Evolutionary conservation across 768 basidiomycete species (phyloP), one percentile per base, ranked within the genome.

Genomic region (Termitomyces sp.): DNA sequence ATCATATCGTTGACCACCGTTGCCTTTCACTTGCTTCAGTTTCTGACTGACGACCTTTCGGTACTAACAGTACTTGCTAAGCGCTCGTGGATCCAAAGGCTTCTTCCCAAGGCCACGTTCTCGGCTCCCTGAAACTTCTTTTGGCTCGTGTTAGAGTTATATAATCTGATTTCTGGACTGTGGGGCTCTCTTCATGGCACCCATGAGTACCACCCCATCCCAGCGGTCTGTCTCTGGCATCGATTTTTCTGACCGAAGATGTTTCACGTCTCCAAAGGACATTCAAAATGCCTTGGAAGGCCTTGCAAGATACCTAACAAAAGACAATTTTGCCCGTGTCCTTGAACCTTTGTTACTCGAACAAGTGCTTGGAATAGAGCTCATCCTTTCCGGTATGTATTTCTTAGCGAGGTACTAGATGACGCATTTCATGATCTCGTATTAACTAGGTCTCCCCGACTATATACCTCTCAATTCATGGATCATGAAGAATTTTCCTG

Each of bases 401-500:
- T 56, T 36, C n/a, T 67, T 18, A 51, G 44, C 30, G 36, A 56
- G 37, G 62, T 3, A 46, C 18, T n/a, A 31, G 39, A 41, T n/a
- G 12, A 31, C 12, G 3, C n/a, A 54, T 41, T 20, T 20, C 9
- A 30, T 41, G 20, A 1, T 27, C 30, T 39, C 27, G 7, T 53
- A 4, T 11, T 20, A 13, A 41, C 6, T 33, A 68, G 65, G 55
- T 36, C 58, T 69, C 22, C 48, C 57, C 39, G 53, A 54, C 22
- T 53, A 53, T 24, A 15, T 55, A 22, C 58, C 53, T 11, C 55
- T 75, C 24, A 58, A 63, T 42, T 20, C 36, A 39, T 71, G 64
- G 66, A 71, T 79, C 31, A 18, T 77, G 18, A 60, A 68, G 16
- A 54, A 59, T 16, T 79, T 75, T 54, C 78, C 76, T 1, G 57